These are phyloP conservation scores for Novymonas esmeraldas DNA, from an alignment of 208 protist species.

Conservation along the genomic window DNA sequence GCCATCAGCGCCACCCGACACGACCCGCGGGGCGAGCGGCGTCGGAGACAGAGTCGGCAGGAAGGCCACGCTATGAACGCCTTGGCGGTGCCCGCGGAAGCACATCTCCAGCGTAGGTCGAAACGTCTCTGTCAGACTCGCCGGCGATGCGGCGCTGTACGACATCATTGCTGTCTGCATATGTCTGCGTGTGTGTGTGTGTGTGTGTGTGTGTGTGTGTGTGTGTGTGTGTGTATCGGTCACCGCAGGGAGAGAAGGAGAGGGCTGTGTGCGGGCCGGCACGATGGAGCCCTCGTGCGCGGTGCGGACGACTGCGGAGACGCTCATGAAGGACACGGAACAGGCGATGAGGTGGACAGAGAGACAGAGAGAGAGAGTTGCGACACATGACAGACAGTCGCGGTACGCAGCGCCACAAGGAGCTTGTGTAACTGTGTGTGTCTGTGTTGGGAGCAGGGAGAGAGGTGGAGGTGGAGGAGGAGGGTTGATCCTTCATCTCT, in stretches of 20 bases:
- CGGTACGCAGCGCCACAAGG: too few relatives aligned
- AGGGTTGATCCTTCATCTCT: too few relatives aligned
- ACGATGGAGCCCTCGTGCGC: too few relatives aligned
- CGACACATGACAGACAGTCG: too few relatives aligned
- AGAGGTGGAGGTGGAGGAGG: too few relatives aligned
- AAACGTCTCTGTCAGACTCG: slow-evolving; percentile 4
- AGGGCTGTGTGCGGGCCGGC: too few relatives aligned
- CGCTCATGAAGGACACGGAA: too few relatives aligned
- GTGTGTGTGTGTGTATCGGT: not conserved
- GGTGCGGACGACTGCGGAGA: too few relatives aligned
- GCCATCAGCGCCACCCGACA: slow-evolving; percentile 80
- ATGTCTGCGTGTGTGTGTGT: not conserved
- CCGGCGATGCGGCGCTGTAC: slow-evolving; percentile 11
- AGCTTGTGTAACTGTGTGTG: too few relatives aligned
- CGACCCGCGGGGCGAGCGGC: slow-evolving; percentile 38
- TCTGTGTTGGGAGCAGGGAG: too few relatives aligned
- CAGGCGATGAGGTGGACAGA: too few relatives aligned
- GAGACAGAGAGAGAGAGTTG: too few relatives aligned
- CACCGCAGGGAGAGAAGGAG: not conserved
- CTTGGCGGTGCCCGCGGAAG: slow-evolving; percentile 76
- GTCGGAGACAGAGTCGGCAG: slow-evolving; percentile 23
- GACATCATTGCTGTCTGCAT: slow-evolving; percentile 1
- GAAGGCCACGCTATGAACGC: slow-evolving; percentile 59
- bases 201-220: not conserved
- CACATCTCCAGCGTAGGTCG: slow-evolving; percentile 66